These are phyloP conservation scores for Termitomyces sp. DNA, from an alignment of 768 basidiomycete genomes.

Conservation along the genomic window DNA sequence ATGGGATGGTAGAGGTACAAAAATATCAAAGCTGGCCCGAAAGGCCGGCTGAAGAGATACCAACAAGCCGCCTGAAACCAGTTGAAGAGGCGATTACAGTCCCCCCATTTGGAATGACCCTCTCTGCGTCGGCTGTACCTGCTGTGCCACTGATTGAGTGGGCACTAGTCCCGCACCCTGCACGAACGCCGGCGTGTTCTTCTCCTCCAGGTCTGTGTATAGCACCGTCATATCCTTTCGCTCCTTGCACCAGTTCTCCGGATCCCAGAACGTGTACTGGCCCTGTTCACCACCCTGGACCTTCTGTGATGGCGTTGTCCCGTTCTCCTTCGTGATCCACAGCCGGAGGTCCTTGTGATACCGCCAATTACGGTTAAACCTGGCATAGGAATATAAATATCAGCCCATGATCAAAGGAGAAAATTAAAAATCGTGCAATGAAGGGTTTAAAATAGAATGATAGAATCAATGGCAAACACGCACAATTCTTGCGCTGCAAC, in stretches of 20 bases:
- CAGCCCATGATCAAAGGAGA: constrained; percentile 1
- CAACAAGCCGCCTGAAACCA: constrained; percentile 7
- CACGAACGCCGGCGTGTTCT: constrained; percentile 59
- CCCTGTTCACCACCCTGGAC: constrained; percentile 83
- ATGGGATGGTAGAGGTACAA: constrained; percentile 15
- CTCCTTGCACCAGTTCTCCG: constrained; percentile 74
- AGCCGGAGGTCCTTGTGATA: constrained; percentile 90
- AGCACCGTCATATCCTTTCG: constrained; percentile 76
- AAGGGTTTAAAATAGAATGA: neutral
- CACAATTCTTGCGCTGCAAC: constrained; percentile 94
- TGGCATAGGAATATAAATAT: constrained; percentile 23
- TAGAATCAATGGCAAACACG: constrained; percentile 34
- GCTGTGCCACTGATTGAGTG: constrained; percentile 31
- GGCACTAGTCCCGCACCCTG: constrained; percentile 45
- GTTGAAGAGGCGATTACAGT: constrained; percentile 43
- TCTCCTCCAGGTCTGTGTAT: constrained; percentile 74
- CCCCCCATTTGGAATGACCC: constrained; percentile 47
- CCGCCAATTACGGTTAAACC: constrained; percentile 93
- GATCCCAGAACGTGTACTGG: constrained; percentile 88
- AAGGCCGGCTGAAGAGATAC: constrained; percentile 11
- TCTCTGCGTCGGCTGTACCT: constrained; percentile 35
- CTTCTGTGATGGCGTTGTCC: constrained; percentile 71
- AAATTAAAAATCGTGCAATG: neutral
- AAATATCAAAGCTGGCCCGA: constrained; percentile 10
- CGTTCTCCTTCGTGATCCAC: constrained; percentile 86